phyloP scores from a whole-genome alignment of 371 early-diverging fungal species.

The Lichtheimia hyalospora region DNA sequence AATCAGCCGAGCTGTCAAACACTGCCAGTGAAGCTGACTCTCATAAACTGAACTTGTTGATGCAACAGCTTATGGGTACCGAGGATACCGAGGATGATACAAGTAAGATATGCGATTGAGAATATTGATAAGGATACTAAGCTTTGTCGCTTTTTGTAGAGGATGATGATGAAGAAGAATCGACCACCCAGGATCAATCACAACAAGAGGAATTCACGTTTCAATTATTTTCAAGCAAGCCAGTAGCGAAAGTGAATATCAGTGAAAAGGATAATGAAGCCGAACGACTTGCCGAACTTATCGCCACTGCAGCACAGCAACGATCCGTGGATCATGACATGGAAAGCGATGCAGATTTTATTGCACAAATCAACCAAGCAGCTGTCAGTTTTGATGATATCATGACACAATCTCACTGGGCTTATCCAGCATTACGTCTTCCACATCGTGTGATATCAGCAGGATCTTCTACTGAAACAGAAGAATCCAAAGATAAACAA shows the following conservation, averaged over 20 bases:
- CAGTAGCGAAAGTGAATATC: slow-evolving; percentile 35
- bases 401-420: slow-evolving; percentile 28
- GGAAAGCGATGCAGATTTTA: slow-evolving; percentile 39
- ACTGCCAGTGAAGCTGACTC: slow-evolving; percentile 21
- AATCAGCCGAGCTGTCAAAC: slow-evolving; percentile 10
- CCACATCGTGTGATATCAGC: slow-evolving; percentile 20
- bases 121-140: slow-evolving; percentile 7
- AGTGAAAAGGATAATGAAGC: slow-evolving; percentile 26
- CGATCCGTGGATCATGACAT: slow-evolving; percentile 35
- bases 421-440: slow-evolving; percentile 26
- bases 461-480: slow-evolving; percentile 18
- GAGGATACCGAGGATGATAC: neutral
- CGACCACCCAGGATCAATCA: slow-evolving; percentile 3
- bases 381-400: slow-evolving; percentile 30
- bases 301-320: slow-evolving; percentile 21
- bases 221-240: slow-evolving; percentile 35
- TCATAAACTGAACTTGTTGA: slow-evolving; percentile 25
- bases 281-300: slow-evolving; percentile 18
- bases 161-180: slow-evolving; percentile 1
- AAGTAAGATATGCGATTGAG: slow-evolving; percentile 2
- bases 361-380: slow-evolving; percentile 20
- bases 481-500: slow-evolving; percentile 5
- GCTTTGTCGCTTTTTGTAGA: neutral
- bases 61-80: slow-evolving; percentile 19
- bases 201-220: slow-evolving; percentile 34